Percentiles rank a stretch among this genome's conserved stretches.
Evolutionary conservation across 768 basidiomycete genomes (phyloP).

Genomic region (Gelatoporia subvermispora): DNA sequence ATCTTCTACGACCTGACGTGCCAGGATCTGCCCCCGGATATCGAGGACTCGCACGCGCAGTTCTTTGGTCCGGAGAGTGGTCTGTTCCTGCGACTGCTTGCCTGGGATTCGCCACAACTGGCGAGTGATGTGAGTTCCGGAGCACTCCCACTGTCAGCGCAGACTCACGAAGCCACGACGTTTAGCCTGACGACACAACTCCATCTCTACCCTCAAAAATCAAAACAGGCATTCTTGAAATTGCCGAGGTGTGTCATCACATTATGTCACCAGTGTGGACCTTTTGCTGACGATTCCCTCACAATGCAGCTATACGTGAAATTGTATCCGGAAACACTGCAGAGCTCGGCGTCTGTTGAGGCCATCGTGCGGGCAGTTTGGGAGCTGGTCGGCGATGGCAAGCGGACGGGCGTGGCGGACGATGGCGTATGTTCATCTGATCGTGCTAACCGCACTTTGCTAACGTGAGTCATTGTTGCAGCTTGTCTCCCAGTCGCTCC

Average conservation of each 20-base stretch:
- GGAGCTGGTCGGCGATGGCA: conserved; percentile 73
- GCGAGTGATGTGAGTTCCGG: conserved; percentile 55
- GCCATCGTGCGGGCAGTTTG: conserved; percentile 87
- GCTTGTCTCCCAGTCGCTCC: conserved; percentile 88
- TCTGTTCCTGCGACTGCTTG: conserved; percentile 76
- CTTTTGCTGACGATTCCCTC: not conserved
- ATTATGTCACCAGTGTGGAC: not conserved
- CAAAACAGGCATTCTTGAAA: conserved; percentile 86
- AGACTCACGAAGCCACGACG: not conserved
- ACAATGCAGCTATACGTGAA: conserved; percentile 66
- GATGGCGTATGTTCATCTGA: conserved; percentile 55
- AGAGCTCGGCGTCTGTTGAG: conserved; percentile 57
- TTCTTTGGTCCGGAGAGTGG: conserved; percentile 73
- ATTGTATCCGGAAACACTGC: conserved; percentile 74
- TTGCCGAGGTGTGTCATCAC: conserved; percentile 63
- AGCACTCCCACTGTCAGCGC: not conserved
- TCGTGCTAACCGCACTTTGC: not conserved
- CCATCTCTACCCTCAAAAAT: conserved; percentile 88
- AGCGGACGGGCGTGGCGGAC: conserved; percentile 64
- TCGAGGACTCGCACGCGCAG: conserved; percentile 81
- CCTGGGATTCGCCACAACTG: conserved; percentile 71
- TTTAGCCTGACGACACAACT: conserved; percentile 70
- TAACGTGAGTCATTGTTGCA: conserved; percentile 22
- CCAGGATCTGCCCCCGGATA: conserved; percentile 90
- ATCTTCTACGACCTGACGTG: conserved; percentile 93